These are phyloP conservation scores for Suaeda aralocaspica DNA, from an alignment of 148 eudicot genomes.

Conservation along the genomic window DNA sequence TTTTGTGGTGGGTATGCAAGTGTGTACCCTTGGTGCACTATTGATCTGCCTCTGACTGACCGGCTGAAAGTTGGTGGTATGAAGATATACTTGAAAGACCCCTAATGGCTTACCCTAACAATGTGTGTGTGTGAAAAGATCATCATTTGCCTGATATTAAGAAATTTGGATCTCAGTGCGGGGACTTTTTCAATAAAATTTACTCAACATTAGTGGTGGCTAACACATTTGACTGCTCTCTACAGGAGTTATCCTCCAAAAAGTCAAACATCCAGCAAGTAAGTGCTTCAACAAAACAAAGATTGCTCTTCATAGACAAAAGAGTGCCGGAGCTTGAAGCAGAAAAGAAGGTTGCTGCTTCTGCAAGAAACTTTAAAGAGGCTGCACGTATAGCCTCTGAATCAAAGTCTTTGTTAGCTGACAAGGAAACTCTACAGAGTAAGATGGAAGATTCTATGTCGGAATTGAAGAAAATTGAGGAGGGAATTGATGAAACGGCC, in stretches of 20 bases:
- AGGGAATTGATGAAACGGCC: slow-evolving; percentile 40
- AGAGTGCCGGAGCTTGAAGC: slow-evolving; percentile 74
- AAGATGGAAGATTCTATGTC: slow-evolving; percentile 34
- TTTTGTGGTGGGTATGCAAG: too few relatives aligned
- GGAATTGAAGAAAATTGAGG: slow-evolving; percentile 44
- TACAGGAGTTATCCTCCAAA: slow-evolving; percentile 57
- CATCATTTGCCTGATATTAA: too few relatives aligned
- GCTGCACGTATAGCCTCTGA: slow-evolving; percentile 75
- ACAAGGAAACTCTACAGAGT: slow-evolving; percentile 43
- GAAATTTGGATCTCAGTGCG: too few relatives aligned
- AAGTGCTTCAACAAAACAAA: slow-evolving; percentile 50
- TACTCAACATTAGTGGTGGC: not conserved
- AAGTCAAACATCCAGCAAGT: slow-evolving; percentile 63
- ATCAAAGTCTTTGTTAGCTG: slow-evolving; percentile 51
- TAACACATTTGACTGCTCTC: not conserved
- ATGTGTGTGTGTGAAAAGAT: not conserved
- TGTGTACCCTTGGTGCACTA: too few relatives aligned
- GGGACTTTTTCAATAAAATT: too few relatives aligned
- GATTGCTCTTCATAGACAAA: slow-evolving; percentile 59
- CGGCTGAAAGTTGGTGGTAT: too few relatives aligned
- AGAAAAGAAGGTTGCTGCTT: slow-evolving; percentile 77
- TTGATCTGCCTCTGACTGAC: too few relatives aligned
- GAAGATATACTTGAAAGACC: too few relatives aligned
- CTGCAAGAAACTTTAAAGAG: slow-evolving; percentile 72
- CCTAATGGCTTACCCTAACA: not conserved